Base-by-base conservation (phyloP, 2,329 filamentous ascomycete genomes). In the Aspergillus tamarii region DNA sequence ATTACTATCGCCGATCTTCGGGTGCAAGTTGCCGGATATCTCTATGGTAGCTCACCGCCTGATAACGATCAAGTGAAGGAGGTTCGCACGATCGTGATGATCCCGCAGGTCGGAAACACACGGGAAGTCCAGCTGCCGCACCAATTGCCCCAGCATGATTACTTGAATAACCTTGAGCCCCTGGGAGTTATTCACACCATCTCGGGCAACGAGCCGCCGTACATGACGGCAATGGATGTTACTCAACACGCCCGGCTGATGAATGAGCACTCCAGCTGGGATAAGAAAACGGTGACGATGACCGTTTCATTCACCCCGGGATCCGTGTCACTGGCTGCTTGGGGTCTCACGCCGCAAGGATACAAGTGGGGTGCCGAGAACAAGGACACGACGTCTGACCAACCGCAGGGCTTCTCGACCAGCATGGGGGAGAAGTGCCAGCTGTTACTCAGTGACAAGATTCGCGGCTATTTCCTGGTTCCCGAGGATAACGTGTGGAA, bases 321-420 rank as follows among this genome's bases (percentile, higher is more conserved):
- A 66, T 97, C 94, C 57, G 95, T 99, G 21, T 97, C 94, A 4
- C 85, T 99, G 57, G 92, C 93, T 7, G 94, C 95, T 0, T 99
- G 94, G 93, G 91, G 91, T 5, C 87, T 99, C 46, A 97, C 93
- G 1, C 94, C 95, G 1, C 84, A 90, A 67, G 95, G 95, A 59
- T 97, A 96, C 84, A 94, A 94, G 78, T 99, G 96, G 95, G 95
- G 95, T 68, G 93, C 89, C 1, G 92, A 97, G 76, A 99, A 99
- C 85, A 94, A 91, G 80, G 96, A 99, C 80, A 88, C 89, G 61
- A 89, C 91, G 70, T 96, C 92, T 66, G 95, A 99, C 77, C 93
- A 96, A 77, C 95, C 96, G 0, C 90, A 94, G 68, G 96, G 96
- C 45, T 99, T 99, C 83, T 90, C 89, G 63, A 96, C 93, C 30